phyloP scores from a whole-genome alignment of 2,329 filamentous ascomycete species.

The Aspergillus aculeatus region DNA sequence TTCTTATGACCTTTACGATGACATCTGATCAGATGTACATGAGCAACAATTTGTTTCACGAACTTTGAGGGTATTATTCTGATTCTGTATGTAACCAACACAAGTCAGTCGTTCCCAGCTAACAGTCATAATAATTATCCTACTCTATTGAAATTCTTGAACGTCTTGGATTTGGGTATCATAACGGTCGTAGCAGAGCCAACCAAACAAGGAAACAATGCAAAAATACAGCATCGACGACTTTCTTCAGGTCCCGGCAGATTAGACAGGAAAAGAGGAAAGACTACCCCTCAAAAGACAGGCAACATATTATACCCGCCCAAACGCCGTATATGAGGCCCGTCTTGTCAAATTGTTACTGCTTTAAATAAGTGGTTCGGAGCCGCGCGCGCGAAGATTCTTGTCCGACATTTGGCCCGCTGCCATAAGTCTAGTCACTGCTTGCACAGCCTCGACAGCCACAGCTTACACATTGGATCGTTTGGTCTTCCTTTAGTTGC shows the following conservation, averaged over 20 bases:
- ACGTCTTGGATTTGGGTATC: background rate
- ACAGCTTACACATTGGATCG: constrained; percentile 91
- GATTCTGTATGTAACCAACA: constrained; percentile 10
- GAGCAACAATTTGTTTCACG: constrained; percentile 37
- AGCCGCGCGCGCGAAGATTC: background rate
- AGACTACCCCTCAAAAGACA: background rate
- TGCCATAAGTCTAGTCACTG: constrained; percentile 60
- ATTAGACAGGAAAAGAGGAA: background rate
- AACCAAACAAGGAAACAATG: background rate
- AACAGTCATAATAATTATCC: background rate
- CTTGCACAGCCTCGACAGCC: constrained; percentile 90
- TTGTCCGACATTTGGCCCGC: background rate
- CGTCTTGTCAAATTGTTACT: background rate
- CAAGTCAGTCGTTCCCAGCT: constrained; percentile 17
- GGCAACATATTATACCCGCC: background rate
- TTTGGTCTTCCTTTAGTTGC: constrained; percentile 84
- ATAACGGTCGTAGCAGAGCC: background rate
- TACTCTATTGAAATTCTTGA: background rate
- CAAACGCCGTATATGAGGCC: background rate
- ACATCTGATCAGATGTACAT: constrained; percentile 41
- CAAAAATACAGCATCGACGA: background rate
- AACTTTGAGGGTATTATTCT: constrained; percentile 26
- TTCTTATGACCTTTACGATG: constrained; percentile 40
- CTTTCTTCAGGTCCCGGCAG: background rate
- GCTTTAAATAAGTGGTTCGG: background rate